Evolutionary conservation across 2,329 filamentous ascomycete genomes (phyloP).

Genomic region (Akanthomyces lecanii): DNA sequence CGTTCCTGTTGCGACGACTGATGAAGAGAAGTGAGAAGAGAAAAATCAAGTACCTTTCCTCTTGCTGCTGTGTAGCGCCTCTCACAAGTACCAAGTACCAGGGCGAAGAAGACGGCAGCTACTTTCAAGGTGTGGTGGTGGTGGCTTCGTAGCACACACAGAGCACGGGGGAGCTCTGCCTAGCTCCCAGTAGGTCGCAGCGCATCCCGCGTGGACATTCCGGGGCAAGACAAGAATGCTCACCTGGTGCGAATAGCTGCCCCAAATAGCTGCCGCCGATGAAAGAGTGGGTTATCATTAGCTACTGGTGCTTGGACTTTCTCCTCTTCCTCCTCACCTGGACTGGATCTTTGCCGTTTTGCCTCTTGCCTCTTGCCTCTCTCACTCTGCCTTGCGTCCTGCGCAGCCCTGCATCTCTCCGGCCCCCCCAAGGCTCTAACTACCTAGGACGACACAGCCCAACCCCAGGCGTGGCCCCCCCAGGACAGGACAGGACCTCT

Average conservation of each 20-base stretch:
- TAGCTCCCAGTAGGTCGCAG: neutral
- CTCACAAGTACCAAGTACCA: neutral
- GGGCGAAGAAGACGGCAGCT: neutral
- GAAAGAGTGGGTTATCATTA: neutral
- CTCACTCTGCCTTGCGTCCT: neutral
- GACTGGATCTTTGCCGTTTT: neutral
- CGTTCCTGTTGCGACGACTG: neutral
- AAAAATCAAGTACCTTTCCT: no score
- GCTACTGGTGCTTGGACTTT: neutral
- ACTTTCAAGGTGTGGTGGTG: neutral
- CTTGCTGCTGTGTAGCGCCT: neutral
- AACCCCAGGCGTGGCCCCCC: neutral
- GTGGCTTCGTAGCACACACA: no score
- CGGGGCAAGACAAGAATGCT: conserved; percentile 7
- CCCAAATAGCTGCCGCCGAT: neutral
- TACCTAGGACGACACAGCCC: neutral
- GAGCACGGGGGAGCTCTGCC: neutral
- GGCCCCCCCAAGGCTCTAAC: neutral
- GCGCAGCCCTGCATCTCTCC: neutral
- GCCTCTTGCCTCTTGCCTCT: neutral
- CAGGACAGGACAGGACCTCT: neutral
- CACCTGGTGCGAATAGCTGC: neutral
- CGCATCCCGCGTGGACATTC: conserved; percentile 5
- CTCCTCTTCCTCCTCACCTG: neutral
- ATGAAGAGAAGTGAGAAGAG: no score